These are phyloP conservation scores for Boletus subcaerulescens DNA, from an alignment of 768 basidiomycete species.

Conservation along the genomic window DNA sequence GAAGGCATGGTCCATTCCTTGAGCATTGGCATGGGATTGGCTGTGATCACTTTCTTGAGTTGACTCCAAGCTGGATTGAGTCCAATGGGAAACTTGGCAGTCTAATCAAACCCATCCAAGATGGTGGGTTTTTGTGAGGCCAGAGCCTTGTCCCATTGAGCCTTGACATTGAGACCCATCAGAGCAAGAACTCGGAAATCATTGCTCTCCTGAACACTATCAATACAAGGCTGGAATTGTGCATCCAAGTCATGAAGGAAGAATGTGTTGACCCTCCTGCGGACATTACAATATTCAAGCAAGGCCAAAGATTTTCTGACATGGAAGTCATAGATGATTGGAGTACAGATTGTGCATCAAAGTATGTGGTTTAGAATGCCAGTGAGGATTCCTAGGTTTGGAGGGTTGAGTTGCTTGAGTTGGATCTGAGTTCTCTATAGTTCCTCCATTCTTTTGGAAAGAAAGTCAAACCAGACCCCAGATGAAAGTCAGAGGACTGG, in stretches of 20 bases:
- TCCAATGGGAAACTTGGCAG: neutral
- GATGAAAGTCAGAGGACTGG: constrained; percentile 8
- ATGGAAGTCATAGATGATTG: constrained; percentile 5
- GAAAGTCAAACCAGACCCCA: neutral
- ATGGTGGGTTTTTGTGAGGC: neutral
- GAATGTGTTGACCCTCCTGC: neutral
- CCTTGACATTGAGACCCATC: neutral
- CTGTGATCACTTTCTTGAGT: neutral
- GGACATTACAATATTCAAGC: neutral
- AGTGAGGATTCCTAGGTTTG: constrained; percentile 7
- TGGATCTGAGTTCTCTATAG: constrained; percentile 2
- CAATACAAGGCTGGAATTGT: neutral
- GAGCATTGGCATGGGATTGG: neutral
- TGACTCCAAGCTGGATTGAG: neutral
- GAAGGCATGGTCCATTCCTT: neutral
- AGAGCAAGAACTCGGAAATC: neutral
- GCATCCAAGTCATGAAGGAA: neutral
- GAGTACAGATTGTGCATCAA: neutral
- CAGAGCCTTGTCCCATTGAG: neutral
- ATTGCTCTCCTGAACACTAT: neutral
- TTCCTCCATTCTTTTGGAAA: neutral
- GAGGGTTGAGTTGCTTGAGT: neutral
- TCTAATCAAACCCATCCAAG: neutral
- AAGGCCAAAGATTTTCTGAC: neutral
- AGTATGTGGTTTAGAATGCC: constrained; percentile 10